Evolutionary conservation across 495 filamentous ascomycete species (phyloP), one percentile per base, ranked within the genome.

Genomic region (Poronia punctata): DNA sequence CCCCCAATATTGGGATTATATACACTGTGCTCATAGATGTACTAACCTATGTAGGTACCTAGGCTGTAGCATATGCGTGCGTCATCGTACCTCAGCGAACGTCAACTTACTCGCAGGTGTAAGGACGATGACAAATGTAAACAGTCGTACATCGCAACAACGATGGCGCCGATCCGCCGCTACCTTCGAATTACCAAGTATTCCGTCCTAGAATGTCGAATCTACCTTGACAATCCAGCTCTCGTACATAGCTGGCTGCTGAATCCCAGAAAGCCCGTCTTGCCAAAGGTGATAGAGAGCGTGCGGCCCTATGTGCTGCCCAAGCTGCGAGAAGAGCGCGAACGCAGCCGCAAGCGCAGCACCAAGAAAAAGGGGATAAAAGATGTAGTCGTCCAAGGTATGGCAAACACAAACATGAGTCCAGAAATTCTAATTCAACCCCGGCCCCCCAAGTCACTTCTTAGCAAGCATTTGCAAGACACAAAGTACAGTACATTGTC

Each of bases 181-280:
- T 92, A 92, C 50, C 76, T 92, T 38, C 74, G 86, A 32, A 89
- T 92, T 43, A 84, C 80, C 43, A 84, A 88, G 56, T 84, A 84
- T 61, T 93, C 92, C 12, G 88, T 95, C 40, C 75, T 98, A 32
- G 92, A 98, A 72, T 84, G 82, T 35, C 86, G 90, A 27, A 90
- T 98, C 52, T 98, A 95, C 63, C 78, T 95, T 30, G 92, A 96
- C 42, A 86, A 85, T 41, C 92, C 92, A 2, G 76, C 83, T 6
- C 80, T 93, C 30, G 70, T 68, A 5, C 74, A 80, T 27, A 70
- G 79, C 44, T 98, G 92, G 92, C 79, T 98, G 7, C 74, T 95
- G 31, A 78, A 78, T 46, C 61, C 80, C 12, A 74, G 78, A 31
- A 69, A 84, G 45, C 79, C 83, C 1, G 73, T 88, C 20, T 75